Base-by-base conservation (phyloP, 768 basidiomycete species). In the Amanita subjunquillea region DNA sequence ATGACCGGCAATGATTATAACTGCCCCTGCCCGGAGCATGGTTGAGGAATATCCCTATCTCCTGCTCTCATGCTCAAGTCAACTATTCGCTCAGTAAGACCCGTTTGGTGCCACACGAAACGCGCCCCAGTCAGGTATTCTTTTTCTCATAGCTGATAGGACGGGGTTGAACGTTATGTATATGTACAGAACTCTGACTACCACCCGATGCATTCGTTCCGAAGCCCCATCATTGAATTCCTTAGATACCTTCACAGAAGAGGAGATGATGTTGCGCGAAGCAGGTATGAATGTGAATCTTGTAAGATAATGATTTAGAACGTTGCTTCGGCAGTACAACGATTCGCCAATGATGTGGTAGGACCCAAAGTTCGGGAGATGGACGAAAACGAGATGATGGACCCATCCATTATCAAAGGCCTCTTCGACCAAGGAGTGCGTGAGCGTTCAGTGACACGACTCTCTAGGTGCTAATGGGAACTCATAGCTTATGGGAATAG, bases 381-480 rank as follows among this genome's bases (percentile, higher is more conserved):
- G 96, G 96, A 99, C 62, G 96, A 99, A 75, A 87, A 84, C 51
- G 95, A 99, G 69, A 71, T 66, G 53, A 98, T 99, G 95, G 93
- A 97, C 64, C 82, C 89, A 1, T 75, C 70, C 0, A 66, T 99
- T 56, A 90, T 98, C 62, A 75, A 87, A 60, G 91, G 83, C 0
- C 76, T 97, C 10, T 99, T 97, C 56, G 92, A 96, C 47, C 92
- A 96, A 69, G 96, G 96, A 15, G 92, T 95, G 63, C 60, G 87
- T 10, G 13, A 13, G 69, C 3, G 6, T 37, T 36, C 39, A 32
- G 36, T 37, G 27, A 12, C 34, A 17, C 54, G 52, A 32, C 17
- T 51, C 40, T 22, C 36, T 32, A 50, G 37, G 15, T 56, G 56
- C 32, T 37, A 47, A 41, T 29, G 27, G 36, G 17, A 48, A 15